Percentiles rank a stretch among this genome's conserved stretches.
These are phyloP conservation scores for Stemphylium beticola DNA, from an alignment of 2,329 filamentous ascomycete species.

Conservation along the genomic window DNA sequence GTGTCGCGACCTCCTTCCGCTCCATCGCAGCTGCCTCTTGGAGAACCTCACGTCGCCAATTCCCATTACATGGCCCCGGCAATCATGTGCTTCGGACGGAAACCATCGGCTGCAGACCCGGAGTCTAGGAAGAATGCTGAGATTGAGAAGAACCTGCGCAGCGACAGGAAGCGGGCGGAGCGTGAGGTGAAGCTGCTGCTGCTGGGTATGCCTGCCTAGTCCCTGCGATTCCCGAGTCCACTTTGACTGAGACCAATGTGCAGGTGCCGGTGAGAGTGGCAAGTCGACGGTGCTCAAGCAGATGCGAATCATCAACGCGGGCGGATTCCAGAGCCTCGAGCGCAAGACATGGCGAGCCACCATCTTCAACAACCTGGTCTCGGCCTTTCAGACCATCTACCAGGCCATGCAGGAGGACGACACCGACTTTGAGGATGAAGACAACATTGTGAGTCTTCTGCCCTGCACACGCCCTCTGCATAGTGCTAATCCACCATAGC, in stretches of 20 bases:
- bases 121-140: constrained; percentile 64
- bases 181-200: constrained; percentile 93
- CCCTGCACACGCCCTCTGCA: not conserved
- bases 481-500: constrained; percentile 57
- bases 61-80: constrained; percentile 42
- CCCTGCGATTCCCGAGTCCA: not conserved
- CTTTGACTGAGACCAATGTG: constrained; percentile 32
- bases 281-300: constrained; percentile 98
- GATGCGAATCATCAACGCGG: constrained; percentile 96
- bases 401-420: constrained; percentile 88
- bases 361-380: constrained; percentile 92
- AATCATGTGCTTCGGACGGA: constrained; percentile 61
- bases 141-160: constrained; percentile 83
- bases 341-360: constrained; percentile 93
- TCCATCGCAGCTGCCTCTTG: constrained; percentile 7
- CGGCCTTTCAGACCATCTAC: constrained; percentile 87
- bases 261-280: constrained; percentile 92
- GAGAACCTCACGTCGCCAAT: not conserved
- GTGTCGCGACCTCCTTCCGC: constrained; percentile 10
- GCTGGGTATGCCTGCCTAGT: constrained; percentile 68
- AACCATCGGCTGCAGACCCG: constrained; percentile 56
- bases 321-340: constrained; percentile 88
- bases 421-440: constrained; percentile 77
- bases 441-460: constrained; percentile 71
- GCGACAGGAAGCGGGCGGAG: constrained; percentile 84